Evolutionary conservation across 768 basidiomycete species (phyloP), one percentile per base, ranked within the genome.

Genomic region (Termitomyces sp.): DNA sequence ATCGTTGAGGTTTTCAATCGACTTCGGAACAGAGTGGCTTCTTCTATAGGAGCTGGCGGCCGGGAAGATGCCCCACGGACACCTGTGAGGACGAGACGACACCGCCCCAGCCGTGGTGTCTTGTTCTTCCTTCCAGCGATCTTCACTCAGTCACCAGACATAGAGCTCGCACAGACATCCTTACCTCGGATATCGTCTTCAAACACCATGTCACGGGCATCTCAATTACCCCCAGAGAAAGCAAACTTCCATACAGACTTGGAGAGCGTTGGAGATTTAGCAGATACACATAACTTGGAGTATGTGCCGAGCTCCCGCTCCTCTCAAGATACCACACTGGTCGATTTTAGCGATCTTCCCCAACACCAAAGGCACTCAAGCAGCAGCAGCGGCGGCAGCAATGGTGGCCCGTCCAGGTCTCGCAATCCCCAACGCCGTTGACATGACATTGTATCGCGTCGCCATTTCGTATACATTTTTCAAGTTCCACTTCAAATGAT

Each of bases 101-200:
- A 76, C 57, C 69, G 73, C 16, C 65, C 67, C 56, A 79, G 80
- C 49, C 80, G 84, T 42, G 85, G 87, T 35, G 82, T 90, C 42
- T 71, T 92, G 50, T 92, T 89, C 73, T 91, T 92, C 77, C 78
- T 93, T 51, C 91, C 91, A 22, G 88, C 90, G 35, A 85, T 90
- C 64, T 88, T 92, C 68, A 78, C 87, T 4, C 76, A 82, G 57
- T 60, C 73, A 6, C 73, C 72, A 45, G 77, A 80, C 56, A 72
- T 82, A 48, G 80, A 81, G 62, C 68, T 80, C 13, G 74, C 74
- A 43, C 62, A 68, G 42, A 61, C 69, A 38, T 36, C 50, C 43
- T 57, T 68, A 20, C 59, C 68, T 33, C 67, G 67, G 24, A 59
- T 67, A 47, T 54, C 64, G 20, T 50, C 67, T 33, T 69, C 72